Base-by-base conservation (phyloP, 495 filamentous ascomycete genomes). In the Pseudoneurospora amorphoporcata region DNA sequence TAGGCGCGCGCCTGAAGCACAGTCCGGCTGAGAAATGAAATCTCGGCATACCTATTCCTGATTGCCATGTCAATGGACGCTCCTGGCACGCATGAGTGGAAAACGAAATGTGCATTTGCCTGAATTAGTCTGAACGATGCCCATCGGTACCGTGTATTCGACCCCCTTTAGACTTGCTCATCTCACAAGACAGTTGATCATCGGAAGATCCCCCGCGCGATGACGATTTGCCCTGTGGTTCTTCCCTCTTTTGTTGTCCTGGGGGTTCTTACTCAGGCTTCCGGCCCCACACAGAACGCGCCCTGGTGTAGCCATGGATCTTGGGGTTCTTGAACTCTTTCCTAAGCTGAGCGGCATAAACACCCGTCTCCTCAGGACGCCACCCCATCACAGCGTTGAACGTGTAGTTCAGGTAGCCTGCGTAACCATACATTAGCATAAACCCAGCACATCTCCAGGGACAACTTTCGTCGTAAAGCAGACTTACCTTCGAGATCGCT, bases 401-500 rank as follows among this genome's bases (percentile, higher is more conserved):
- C 3, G 53, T 0, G 29, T 70, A 45, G 19, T 32, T 43, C 1
- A 47, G 39, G 0, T n/a, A 14, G 73, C 53, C 53, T 65, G 53
- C 0, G 29, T 65, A 17, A 8, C 53, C 53, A 17, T 14, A 8
- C 1, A 0, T 65, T 8, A 65, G 14, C 8, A 29, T 32, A 12
- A 35, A 1, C 32, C 29, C 72, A 4, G 8, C 72, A 74, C 45
- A 4, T 7, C 16, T 14, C 14, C 16, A 4, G 19, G 8, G 14
- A 79, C 78, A 3, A 32, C 4, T 8, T 61, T 61, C 0, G 16
- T 4, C 12, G 2, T 16, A 8, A 61, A 32, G 2, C 2, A 32
- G 23, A 32, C 4, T 86, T 78, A 45, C 82, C 82, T 53, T 82
- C 82, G 8, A 76, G 71, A 38, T 82, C 82, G 42, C 74, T 73